Conservation (phyloP, 805 yeast genomes). For the Candida multigemmis region DNA sequence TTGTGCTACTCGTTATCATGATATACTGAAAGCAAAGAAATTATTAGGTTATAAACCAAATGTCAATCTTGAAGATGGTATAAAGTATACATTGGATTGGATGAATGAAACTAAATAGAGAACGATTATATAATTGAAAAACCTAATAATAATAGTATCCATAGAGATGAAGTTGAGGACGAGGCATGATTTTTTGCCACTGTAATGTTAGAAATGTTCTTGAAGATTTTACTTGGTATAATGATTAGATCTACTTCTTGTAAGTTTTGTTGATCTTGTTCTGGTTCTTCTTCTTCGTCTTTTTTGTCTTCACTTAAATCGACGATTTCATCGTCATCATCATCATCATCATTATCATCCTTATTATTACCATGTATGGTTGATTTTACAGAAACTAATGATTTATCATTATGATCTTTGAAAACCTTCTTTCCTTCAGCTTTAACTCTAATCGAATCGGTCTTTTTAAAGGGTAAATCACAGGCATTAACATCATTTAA, state of each 20-base stretch:
- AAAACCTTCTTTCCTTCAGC: background rate
- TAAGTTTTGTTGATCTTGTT: no score
- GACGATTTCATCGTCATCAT: background rate
- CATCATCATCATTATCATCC: slow-evolving; percentile 1
- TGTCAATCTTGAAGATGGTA: slow-evolving; percentile 73
- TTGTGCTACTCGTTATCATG: slow-evolving; percentile 90
- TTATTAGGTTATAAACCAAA: slow-evolving; percentile 73
- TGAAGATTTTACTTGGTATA: no score
- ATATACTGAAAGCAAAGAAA: slow-evolving; percentile 77
- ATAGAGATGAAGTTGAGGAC: no score
- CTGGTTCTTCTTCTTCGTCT: no score
- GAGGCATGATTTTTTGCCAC: no score
- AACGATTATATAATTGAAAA: no score
- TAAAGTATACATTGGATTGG: slow-evolving; percentile 74
- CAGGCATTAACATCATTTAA: slow-evolving; percentile 44
- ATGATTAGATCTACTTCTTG: no score
- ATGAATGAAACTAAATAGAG: slow-evolving; percentile 54
- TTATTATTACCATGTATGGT: background rate
- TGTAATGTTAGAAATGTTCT: no score
- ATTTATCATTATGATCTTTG: background rate
- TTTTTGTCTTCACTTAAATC: no score
- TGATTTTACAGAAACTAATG: background rate
- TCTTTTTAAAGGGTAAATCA: slow-evolving; percentile 39
- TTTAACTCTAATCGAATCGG: slow-evolving; percentile 11
- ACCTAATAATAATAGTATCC: no score